Conservation (phyloP, 495 filamentous ascomycete species). For the Neurospora sp. region DNA sequence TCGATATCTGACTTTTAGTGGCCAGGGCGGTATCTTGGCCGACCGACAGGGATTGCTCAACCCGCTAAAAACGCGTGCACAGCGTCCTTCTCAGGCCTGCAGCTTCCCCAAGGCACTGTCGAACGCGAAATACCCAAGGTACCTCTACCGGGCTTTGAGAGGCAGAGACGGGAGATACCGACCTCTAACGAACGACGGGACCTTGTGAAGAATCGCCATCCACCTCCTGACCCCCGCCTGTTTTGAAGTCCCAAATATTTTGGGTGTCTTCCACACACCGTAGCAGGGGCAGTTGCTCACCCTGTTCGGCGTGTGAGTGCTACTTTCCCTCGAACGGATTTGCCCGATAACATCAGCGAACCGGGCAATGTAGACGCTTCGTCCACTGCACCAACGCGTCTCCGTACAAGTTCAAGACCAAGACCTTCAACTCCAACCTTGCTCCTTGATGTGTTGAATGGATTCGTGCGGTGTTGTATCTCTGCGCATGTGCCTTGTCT, state of each 20-base stretch:
- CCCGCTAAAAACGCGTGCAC: background rate
- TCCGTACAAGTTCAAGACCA: background rate
- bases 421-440: background rate
- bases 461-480: background rate
- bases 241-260: background rate
- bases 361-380: background rate
- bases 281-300: background rate
- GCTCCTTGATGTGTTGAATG: background rate
- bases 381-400: background rate
- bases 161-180: background rate
- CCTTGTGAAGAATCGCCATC: background rate
- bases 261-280: background rate
- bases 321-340: background rate
- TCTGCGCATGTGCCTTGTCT: background rate
- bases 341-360: background rate
- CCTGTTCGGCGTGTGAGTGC: background rate
- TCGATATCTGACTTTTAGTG: constrained; percentile 28
- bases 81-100: background rate
- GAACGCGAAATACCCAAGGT: background rate
- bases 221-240: background rate
- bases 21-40: constrained; percentile 24
- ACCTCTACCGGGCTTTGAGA: background rate
- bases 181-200: background rate
- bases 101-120: background rate
- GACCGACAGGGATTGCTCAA: constrained; percentile 23